Evolutionary conservation across 1,284 basidiomycete species (phyloP).

Genomic region (Leucoagaricus sp.): DNA sequence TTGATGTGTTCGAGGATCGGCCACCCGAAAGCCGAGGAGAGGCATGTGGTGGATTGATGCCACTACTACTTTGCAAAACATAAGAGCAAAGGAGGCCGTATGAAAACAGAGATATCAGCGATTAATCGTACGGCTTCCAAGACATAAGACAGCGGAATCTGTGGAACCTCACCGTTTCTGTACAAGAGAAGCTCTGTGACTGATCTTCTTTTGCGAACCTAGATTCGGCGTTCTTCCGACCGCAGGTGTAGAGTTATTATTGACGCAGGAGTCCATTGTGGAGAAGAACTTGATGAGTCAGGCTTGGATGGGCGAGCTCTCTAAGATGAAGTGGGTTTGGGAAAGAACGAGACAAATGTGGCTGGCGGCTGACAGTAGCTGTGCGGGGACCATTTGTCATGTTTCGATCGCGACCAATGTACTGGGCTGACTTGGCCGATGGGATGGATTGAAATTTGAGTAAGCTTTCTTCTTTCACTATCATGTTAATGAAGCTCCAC

Average conservation of each 20-base stretch:
- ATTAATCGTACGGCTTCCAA: constrained; percentile 4
- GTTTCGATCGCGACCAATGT: constrained; percentile 12
- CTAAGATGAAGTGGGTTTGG: background rate
- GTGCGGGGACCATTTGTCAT: constrained; percentile 4
- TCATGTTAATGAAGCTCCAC: constrained; percentile 1
- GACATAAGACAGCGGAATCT: constrained; percentile 2
- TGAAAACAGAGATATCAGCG: constrained; percentile 8
- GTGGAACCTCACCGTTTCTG: constrained; percentile 13
- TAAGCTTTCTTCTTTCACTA: constrained; percentile 6
- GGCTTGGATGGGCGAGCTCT: constrained; percentile 4
- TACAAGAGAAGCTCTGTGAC: constrained; percentile 14
- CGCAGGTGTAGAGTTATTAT: constrained; percentile 14
- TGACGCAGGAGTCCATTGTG: constrained; percentile 13
- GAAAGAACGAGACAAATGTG: constrained; percentile 1
- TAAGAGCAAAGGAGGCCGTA: background rate
- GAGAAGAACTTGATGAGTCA: constrained; percentile 13
- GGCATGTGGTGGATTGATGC: background rate
- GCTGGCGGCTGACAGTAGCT: constrained; percentile 6
- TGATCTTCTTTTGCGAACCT: constrained; percentile 17
- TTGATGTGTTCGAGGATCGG: background rate
- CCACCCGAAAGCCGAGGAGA: background rate
- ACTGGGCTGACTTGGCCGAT: constrained; percentile 11
- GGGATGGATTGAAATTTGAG: background rate
- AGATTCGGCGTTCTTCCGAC: constrained; percentile 14
- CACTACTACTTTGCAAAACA: background rate